These are phyloP conservation scores for Tetrahymena borealis DNA, from an alignment of 73 alveolate genomes.

Conservation along the genomic window DNA sequence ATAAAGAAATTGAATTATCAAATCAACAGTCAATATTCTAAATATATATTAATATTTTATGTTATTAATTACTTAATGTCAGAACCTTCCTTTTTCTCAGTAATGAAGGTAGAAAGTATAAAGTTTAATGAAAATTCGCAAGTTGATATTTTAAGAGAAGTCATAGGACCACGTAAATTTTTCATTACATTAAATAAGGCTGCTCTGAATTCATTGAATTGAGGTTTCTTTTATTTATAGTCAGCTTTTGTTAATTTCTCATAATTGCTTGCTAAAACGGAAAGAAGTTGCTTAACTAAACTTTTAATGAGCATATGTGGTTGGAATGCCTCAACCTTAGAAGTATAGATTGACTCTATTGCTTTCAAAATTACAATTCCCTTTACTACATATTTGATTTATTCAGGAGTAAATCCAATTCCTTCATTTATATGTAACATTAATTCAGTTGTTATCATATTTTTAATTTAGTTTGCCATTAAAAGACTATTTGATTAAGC, in stretches of 20 bases:
- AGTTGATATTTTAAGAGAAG: background rate
- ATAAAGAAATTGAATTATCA: no score
- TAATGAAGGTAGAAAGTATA: background rate
- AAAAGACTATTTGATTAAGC: background rate
- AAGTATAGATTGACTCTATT: background rate
- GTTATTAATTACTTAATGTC: background rate
- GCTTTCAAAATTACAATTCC: slow-evolving; percentile 20
- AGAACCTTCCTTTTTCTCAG: background rate
- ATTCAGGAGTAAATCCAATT: slow-evolving; percentile 16
- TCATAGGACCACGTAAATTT: background rate
- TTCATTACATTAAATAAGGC: background rate
- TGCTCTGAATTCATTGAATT: background rate
- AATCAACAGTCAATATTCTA: no score
- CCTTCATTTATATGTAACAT: slow-evolving; percentile 17
- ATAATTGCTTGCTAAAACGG: background rate
- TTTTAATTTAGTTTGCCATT: slow-evolving; percentile 13
- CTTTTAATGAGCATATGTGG: background rate
- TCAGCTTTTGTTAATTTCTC: background rate
- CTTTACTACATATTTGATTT: background rate
- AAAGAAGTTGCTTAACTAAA: background rate
- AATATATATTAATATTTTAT: no score
- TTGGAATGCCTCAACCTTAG: background rate
- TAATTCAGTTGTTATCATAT: background rate
- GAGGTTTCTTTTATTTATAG: background rate
- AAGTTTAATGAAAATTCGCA: background rate